Conservation (phyloP, 306 rosid species). For the Cicer judaicum region DNA sequence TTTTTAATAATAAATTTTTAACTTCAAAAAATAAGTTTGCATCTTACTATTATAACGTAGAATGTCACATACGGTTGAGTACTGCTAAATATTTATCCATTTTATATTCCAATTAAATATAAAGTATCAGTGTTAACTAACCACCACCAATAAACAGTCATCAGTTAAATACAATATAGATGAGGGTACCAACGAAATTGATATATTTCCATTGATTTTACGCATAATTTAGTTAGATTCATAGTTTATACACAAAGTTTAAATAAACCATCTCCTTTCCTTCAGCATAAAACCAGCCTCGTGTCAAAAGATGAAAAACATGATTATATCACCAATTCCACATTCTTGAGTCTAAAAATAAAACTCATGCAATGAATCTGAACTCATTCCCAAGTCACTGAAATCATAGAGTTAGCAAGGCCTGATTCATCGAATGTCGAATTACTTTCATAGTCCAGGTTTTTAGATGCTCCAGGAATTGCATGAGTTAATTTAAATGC, state of each 20-base stretch:
- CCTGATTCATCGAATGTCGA: constrained; percentile 81
- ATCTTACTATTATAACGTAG: no score
- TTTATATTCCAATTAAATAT: background rate
- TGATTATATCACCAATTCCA: constrained; percentile 26
- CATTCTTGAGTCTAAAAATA: constrained; percentile 40
- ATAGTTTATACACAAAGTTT: constrained; percentile 47
- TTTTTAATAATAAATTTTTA: no score
- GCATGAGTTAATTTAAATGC: constrained; percentile 76
- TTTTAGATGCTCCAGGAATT: constrained; percentile 84
- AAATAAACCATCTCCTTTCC: constrained; percentile 32
- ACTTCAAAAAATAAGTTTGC: no score
- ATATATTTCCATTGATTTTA: constrained; percentile 43
- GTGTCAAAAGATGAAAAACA: constrained; percentile 30
- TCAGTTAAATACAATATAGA: background rate
- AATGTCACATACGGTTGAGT: no score
- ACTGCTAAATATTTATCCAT: background rate
- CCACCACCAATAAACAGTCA: background rate
- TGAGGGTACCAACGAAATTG: background rate
- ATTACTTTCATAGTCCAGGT: constrained; percentile 63
- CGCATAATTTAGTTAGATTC: constrained; percentile 45
- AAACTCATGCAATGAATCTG: constrained; percentile 32
- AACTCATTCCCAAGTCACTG: constrained; percentile 88
- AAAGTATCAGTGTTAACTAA: background rate
- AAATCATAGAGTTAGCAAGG: constrained; percentile 91
- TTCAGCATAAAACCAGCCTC: constrained; percentile 43